phyloP scores from a whole-genome alignment of 176 grass and related monocot genomes.

The Guadua angustifolia region DNA sequence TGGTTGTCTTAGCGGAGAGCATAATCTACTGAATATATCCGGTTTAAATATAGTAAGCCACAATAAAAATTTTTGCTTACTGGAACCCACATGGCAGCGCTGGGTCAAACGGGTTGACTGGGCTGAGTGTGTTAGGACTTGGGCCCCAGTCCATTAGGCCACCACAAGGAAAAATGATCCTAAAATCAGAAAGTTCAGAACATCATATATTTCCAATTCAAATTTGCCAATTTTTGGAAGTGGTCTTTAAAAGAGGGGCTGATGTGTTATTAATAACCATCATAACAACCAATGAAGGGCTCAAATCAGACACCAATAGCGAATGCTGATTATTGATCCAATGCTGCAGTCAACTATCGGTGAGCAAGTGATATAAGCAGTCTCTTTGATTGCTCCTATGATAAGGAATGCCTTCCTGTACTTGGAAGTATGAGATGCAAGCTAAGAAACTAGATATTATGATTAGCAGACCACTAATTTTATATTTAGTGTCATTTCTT shows the following conservation, averaged over 20 bases:
- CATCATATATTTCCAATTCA: background rate
- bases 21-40: background rate
- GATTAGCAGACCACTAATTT: slow-evolving; percentile 23
- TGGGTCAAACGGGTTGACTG: slow-evolving; percentile 47
- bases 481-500: slow-evolving; percentile 1
- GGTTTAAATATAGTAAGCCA: background rate
- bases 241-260: background rate
- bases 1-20: slow-evolving; percentile 23
- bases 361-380: slow-evolving; percentile 34
- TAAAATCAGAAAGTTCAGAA: background rate
- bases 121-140: background rate
- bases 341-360: slow-evolving; percentile 13
- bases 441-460: background rate
- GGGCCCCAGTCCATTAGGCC: background rate
- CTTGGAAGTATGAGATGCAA: slow-evolving; percentile 14
- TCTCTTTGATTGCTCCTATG: slow-evolving; percentile 33
- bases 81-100: slow-evolving; percentile 38
- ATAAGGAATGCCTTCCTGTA: slow-evolving; percentile 24
- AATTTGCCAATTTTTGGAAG: background rate
- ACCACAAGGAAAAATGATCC: background rate
- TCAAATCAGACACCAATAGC: background rate
- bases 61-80: background rate
- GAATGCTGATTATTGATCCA: background rate
- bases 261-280: background rate
- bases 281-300: background rate